Evolutionary conservation across 495 filamentous ascomycete species (phyloP), one percentile per base, ranked within the genome.

Genomic region (Penicillium goetzii): DNA sequence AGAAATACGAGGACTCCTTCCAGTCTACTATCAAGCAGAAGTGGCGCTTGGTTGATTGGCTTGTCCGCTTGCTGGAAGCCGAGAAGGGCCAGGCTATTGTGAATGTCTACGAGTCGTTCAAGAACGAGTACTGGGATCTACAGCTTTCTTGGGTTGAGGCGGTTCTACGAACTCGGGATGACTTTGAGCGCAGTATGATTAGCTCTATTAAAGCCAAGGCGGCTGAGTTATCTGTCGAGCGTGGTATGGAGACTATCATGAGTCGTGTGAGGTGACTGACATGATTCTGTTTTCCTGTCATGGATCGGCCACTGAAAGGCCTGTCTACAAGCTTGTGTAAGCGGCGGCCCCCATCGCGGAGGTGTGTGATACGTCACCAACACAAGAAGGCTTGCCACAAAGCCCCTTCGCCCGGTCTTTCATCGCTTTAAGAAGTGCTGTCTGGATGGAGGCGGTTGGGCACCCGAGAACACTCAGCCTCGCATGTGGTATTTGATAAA

Each of bases 121-220:
- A 96, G 80, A 74, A 78, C 34, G 82, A 87, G 60, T 97, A 97
- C 72, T 97, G 93, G 94, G 95, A 99, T 76, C 80, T 97, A 70
- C 92, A 94, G 76, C 86, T 97, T 56, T 88, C 87, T 30, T 99
- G 95, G 95, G 93, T 98, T n/a, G 95, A 99, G 80, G 87, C 90
- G 21, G 95, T 96, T 62, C 72, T 99, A 59, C 83, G 92, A 74
- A 80, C 87, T 4, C 79, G 95, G 60, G 95, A 99, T 76, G 95
- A 99, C 76, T 97, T 96, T 77, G 94, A 97, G 70, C 83, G 93
- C 64, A 86, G 85, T 61, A 92, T 97, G 90, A 74, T 97, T 61
- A 93, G 90, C 71, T 83, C 85, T 21, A 88, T 97, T 33, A 97
- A 97, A 81, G 87, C 89, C 6, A 86, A 88, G 73, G 93, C 92